Evolutionary conservation across 192 early-diverging fungal genomes (phyloP).

Genomic region (Podila verticillata): DNA sequence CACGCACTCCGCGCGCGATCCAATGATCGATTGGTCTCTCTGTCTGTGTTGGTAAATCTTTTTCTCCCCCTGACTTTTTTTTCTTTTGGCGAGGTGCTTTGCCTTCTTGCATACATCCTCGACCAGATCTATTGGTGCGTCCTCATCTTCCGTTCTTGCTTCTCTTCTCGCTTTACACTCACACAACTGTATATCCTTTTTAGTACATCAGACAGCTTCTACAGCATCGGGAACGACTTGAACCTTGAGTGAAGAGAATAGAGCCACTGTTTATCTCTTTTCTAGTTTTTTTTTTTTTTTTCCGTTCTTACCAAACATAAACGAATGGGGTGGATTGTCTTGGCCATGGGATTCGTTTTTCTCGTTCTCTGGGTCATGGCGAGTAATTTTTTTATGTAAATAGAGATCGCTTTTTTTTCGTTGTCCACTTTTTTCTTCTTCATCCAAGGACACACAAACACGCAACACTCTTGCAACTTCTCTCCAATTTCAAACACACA

Average conservation of each 20-base stretch:
- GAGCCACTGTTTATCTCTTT: no score
- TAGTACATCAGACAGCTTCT: no score
- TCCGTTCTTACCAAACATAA: no score
- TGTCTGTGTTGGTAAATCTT: background rate
- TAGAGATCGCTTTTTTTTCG: background rate
- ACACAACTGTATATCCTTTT: no score
- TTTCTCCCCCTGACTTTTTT: background rate
- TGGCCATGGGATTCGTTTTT: no score
- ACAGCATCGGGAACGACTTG: no score
- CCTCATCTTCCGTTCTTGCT: background rate
- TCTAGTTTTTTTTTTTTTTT: no score
- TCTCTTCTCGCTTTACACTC: no score
- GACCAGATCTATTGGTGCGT: background rate
- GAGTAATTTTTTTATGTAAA: background rate
- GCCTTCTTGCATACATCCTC: background rate
- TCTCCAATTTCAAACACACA: background rate
- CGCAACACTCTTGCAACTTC: background rate
- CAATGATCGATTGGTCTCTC: background rate
- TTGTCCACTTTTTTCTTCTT: background rate
- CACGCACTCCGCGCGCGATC: background rate
- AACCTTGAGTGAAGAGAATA: no score
- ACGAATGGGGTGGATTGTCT: no score
- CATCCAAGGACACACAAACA: background rate
- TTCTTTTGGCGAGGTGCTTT: background rate
- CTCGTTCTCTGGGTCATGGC: background rate